Evolutionary conservation across 192 early-diverging fungal species (phyloP), one percentile per base, ranked within the genome.

Genomic region (Geosiphon pyriformis): DNA sequence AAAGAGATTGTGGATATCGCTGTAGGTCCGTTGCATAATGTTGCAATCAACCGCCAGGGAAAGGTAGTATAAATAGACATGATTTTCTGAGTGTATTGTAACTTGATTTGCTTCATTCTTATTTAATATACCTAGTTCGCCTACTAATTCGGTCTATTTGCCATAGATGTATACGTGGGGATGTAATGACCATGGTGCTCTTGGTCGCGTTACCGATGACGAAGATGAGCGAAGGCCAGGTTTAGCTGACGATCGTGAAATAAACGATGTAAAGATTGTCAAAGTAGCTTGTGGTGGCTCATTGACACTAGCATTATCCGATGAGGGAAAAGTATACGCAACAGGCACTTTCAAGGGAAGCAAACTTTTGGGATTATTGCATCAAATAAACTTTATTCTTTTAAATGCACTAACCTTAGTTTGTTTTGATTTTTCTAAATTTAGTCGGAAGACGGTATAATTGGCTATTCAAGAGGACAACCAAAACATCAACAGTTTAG

Each of bases 161-260:
- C 35, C 59, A 17, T 72, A 84, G 84, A 70, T 98, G 55, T 98
- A 85, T 77, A 88, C 88, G 50, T 98, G 95, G 95, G 95, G 95
- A 0, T 95, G 94, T 79, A 96, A 96, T 74, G 95, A 98, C 77
- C 88, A 98, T 66, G 75, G 79, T 55, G 90, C 90, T 15, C 80
- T 98, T 18, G 94, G 88, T 42, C 77, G 88, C 20, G 72, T 63
- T 11, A 82, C 81, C 55, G 80, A 85, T 59, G 87, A 77, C 33
- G 87, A 85, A 29, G 81, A 78, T 35, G 91, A 94, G 42, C 88
- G 80, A 46, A 78, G 72, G 17, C 89, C 93, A 4, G 78, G 69
- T 49, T 76, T 76, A 7, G 84, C 88, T 15, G 83, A 84, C 29
- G 92, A 84, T 10, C 77, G 92, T 54, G 91, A 95, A 34, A 10